phyloP scores from a whole-genome alignment of 129 eudicot genomes.

The sunflower (Helianthus annuus) region HanXRQr2.0-SUNRISE NC_035436.2:168729223-168729722 shows the following conservation, averaged over 20 bases:
- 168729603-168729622: constrained; percentile 11
- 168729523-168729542: constrained; percentile 23
- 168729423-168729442: too few species aligned
- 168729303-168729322: not conserved
- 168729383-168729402: constrained; percentile 16
- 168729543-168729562: constrained; percentile 37
- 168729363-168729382: constrained; percentile 23
- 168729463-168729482: too few species aligned
- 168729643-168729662: constrained; percentile 66
- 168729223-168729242: too few species aligned
- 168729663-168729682: constrained; percentile 71
- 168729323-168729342: constrained; percentile 44
- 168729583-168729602: not conserved
- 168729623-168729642: constrained; percentile 36
- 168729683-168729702: constrained; percentile 77
- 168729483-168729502: too few species aligned
- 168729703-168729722: constrained; percentile 69
- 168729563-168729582: not conserved
- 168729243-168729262: too few species aligned
- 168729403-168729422: too few species aligned
- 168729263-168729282: too few species aligned
- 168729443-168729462: too few species aligned
- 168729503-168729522: constrained; percentile 5
- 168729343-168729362: constrained; percentile 24
- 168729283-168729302: too few species aligned